Percentiles rank a stretch among this genome's conserved stretches.
Conservation (phyloP, 2,329 filamentous ascomycete genomes). For the Monosporascus sp. region DNA sequence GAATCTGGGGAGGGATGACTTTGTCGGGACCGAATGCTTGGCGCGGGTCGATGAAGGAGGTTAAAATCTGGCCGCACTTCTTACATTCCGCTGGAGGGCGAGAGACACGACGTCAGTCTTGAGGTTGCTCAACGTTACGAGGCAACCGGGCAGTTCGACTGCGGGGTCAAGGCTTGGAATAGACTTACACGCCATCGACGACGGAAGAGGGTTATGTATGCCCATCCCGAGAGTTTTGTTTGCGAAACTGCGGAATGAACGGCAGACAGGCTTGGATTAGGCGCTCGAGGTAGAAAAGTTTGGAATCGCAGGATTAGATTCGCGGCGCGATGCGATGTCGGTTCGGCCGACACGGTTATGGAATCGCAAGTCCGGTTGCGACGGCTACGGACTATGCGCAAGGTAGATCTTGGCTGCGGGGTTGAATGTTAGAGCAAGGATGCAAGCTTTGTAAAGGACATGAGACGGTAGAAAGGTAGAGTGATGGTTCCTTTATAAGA, state of each 20-base stretch:
- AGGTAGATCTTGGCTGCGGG: neutral
- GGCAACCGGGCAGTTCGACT: no score
- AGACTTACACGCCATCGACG: conserved; percentile 62
- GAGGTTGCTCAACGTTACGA: neutral
- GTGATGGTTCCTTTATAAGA: no score
- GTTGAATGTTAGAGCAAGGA: neutral
- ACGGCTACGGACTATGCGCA: neutral
- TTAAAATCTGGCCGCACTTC: conserved; percentile 93
- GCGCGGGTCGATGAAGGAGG: conserved; percentile 88
- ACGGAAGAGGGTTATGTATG: conserved; percentile 61
- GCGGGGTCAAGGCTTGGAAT: neutral
- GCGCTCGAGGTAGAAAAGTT: neutral
- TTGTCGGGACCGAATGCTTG: conserved; percentile 96
- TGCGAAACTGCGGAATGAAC: neutral
- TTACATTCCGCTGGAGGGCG: conserved; percentile 76
- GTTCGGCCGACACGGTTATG: neutral
- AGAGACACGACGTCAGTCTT: conserved; percentile 10
- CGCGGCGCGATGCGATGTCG: neutral
- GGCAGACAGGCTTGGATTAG: neutral
- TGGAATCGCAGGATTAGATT: neutral
- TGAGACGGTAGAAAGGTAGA: no score
- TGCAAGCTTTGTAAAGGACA: neutral
- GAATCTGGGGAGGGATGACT: conserved; percentile 85
- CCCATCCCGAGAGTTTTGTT: conserved; percentile 42
- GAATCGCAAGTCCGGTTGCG: neutral